A percentile compares a stretch with the other conserved stretches of the same genome.
Evolutionary conservation across 176 grass and related monocot species (phyloP).

Genomic region (Triticum timopheevii): DNA sequence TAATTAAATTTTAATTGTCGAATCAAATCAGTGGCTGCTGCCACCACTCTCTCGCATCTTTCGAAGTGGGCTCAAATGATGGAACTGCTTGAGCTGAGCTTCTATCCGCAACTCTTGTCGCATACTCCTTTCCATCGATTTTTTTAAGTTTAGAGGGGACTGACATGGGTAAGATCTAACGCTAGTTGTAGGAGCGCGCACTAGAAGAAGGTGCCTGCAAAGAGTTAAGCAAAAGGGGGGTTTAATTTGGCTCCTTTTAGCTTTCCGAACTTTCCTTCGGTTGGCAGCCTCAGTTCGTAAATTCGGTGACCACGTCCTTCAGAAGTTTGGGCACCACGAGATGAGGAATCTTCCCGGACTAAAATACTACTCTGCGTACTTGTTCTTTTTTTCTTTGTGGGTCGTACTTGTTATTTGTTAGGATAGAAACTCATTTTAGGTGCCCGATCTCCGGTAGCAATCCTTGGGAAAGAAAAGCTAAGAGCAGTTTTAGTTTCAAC

Average conservation of each 20-base stretch:
- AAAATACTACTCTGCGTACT: not conserved
- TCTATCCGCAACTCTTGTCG: not conserved
- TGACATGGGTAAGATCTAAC: not conserved
- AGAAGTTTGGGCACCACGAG: not conserved
- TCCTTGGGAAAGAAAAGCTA: too few species aligned
- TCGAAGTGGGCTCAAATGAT: not conserved
- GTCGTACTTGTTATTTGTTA: too few species aligned
- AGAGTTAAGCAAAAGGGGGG: not conserved
- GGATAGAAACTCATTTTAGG: too few species aligned
- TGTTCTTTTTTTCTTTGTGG: too few species aligned
- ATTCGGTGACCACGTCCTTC: not conserved
- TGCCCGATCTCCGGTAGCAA: too few species aligned
- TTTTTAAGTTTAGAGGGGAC: not conserved
- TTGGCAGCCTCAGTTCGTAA: not conserved
- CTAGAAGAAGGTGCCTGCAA: not conserved
- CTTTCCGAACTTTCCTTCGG: constrained; percentile 12
- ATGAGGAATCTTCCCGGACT: not conserved
- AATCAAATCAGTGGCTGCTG: not conserved
- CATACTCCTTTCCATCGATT: not conserved
- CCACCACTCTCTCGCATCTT: not conserved
- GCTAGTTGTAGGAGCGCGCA: not conserved
- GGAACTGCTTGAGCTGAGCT: not conserved
- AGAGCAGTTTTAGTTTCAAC: too few species aligned
- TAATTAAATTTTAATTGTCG: not conserved
- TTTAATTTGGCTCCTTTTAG: not conserved